Evolutionary conservation across 352 stramenopile genomes (phyloP).

Genomic region (Phytopythium sindhum): DNA sequence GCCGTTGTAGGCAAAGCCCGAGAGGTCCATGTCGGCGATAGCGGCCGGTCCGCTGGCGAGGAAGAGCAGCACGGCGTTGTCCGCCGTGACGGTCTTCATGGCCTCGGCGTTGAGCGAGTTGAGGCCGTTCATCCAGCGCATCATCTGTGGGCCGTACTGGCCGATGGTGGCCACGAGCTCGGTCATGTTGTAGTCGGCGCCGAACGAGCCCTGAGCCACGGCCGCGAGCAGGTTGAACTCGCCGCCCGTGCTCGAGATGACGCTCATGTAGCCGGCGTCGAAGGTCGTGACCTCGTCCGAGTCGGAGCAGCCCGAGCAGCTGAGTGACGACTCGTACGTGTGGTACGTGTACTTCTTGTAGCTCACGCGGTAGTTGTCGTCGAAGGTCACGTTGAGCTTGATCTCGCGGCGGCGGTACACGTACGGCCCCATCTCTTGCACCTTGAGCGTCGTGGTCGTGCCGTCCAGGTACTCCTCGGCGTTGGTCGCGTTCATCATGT

Average conservation of each 20-base stretch:
- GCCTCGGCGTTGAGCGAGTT: slow-evolving; percentile 69
- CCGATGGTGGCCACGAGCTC: slow-evolving; percentile 24
- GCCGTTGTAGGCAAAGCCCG: slow-evolving; percentile 73
- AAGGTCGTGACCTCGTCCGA: slow-evolving; percentile 50
- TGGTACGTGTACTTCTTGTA: slow-evolving; percentile 84
- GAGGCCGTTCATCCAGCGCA: slow-evolving; percentile 73
- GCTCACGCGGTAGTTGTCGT: slow-evolving; percentile 48
- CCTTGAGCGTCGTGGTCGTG: slow-evolving; percentile 46
- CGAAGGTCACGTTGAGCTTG: slow-evolving; percentile 57
- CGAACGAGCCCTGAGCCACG: slow-evolving; percentile 50
- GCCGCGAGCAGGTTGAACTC: slow-evolving; percentile 50
- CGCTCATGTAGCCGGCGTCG: slow-evolving; percentile 68
- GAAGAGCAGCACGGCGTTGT: slow-evolving; percentile 41
- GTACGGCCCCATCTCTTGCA: slow-evolving; percentile 70
- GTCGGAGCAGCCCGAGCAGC: slow-evolving; percentile 55
- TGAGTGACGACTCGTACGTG: slow-evolving; percentile 42
- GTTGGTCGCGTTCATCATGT: slow-evolving; percentile 80
- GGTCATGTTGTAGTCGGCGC: slow-evolving; percentile 11
- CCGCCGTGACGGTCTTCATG: slow-evolving; percentile 52
- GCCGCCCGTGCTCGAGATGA: slow-evolving; percentile 55
- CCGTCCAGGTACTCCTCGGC: slow-evolving; percentile 46
- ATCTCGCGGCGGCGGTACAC: slow-evolving; percentile 62
- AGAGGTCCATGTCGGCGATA: slow-evolving; percentile 43
- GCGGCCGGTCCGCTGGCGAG: slow-evolving; percentile 19
- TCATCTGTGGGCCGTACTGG: slow-evolving; percentile 52